Conservation (phyloP, 2,329 filamentous ascomycete species). For the Scorias spongiosa region DNA sequence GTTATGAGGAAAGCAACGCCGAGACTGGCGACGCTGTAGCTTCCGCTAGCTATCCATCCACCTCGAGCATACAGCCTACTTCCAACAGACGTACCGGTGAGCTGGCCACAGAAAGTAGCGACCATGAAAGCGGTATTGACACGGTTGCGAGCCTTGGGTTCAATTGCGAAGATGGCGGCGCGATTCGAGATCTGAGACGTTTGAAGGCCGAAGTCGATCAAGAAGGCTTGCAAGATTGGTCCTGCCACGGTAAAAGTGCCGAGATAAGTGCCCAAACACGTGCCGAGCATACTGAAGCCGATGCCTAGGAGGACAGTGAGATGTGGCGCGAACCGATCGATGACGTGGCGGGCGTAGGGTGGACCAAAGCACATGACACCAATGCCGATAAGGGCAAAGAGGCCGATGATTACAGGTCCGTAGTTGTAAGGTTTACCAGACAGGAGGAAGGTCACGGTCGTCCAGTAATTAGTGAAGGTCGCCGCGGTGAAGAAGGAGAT, state of each 20-base stretch:
- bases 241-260: conserved; percentile 53
- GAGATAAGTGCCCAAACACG: conserved; percentile 53
- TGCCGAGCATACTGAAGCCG: conserved; percentile 42
- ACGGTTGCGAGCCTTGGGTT: conserved; percentile 55
- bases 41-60: conserved; percentile 43
- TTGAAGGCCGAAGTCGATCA: conserved; percentile 58
- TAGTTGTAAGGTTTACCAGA: conserved; percentile 55
- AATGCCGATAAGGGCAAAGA: conserved; percentile 67
- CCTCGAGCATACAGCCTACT: conserved; percentile 40
- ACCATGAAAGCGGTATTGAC: conserved; percentile 78
- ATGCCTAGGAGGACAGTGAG: conserved; percentile 52
- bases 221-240: conserved; percentile 55
- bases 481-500: conserved; percentile 47
- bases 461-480: conserved; percentile 56
- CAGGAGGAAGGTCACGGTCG: conserved; percentile 65
- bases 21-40: conserved; percentile 41
- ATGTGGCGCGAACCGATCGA: conserved; percentile 53
- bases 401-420: conserved; percentile 51
- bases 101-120: conserved; percentile 56
- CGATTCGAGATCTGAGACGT: conserved; percentile 61
- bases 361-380: conserved; percentile 53
- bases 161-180: conserved; percentile 52
- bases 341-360: conserved; percentile 53
- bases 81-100: conserved; percentile 46
- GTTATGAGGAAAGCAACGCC: conserved; percentile 30